These are phyloP conservation scores for Cyclotella atomus DNA, from an alignment of 108 stramenopile species.

Conservation along the genomic window DNA sequence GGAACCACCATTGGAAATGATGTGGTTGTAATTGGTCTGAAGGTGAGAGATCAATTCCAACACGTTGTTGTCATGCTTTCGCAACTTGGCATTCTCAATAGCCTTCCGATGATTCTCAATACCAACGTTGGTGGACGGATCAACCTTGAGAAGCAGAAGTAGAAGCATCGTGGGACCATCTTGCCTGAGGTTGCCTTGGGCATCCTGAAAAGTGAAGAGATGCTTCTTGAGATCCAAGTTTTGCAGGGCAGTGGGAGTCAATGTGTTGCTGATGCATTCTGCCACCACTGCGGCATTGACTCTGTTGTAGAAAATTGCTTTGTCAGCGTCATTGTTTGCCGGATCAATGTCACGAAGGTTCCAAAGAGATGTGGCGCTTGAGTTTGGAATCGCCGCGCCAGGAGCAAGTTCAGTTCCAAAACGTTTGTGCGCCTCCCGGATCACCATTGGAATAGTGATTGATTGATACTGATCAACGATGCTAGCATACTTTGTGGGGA, in stretches of 20 bases:
- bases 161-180: neutral
- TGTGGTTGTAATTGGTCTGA: neutral
- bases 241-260: neutral
- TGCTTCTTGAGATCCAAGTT: neutral
- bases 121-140: neutral
- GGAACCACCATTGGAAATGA: neutral
- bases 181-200: neutral
- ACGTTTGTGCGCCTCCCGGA: neutral
- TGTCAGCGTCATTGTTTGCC: neutral
- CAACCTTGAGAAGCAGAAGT: neutral
- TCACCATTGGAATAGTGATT: neutral
- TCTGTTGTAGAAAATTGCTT: neutral
- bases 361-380: neutral
- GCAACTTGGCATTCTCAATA: neutral
- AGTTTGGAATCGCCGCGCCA: neutral
- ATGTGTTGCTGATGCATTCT: neutral
- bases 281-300: neutral
- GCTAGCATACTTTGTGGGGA: neutral
- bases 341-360: neutral
- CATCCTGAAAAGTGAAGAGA: neutral
- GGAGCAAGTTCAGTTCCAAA: neutral
- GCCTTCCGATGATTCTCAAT: neutral
- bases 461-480: constrained; percentile 6
- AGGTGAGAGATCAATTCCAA: neutral
- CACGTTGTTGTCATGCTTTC: neutral